A percentile compares a stretch with the other conserved stretches of the same genome.
Evolutionary conservation across 495 filamentous ascomycete species (phyloP).

Genomic region (Astrothelium macrocarpum): DNA sequence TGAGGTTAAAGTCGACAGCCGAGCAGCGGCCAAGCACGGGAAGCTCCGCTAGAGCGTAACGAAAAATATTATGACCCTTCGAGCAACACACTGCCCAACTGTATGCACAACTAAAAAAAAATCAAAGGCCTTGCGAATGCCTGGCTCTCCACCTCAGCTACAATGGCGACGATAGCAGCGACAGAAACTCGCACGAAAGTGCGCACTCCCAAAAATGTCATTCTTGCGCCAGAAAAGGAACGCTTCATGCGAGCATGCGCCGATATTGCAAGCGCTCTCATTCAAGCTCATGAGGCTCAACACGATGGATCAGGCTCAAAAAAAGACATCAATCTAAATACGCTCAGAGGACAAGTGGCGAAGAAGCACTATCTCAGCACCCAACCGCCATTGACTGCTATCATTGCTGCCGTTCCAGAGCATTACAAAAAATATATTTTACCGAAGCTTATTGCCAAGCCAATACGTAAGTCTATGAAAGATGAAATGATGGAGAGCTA

Average conservation of each 20-base stretch:
- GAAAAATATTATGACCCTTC: background rate
- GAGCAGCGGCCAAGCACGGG: background rate
- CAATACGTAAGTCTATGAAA: constrained; percentile 57
- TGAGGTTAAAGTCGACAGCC: background rate
- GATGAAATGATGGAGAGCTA: constrained; percentile 10
- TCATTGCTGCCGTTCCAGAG: constrained; percentile 93
- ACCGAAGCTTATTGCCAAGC: constrained; percentile 90
- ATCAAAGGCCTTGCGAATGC: background rate
- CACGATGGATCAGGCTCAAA: constrained; percentile 59
- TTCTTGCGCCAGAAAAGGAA: constrained; percentile 83
- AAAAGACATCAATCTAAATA: constrained; percentile 89
- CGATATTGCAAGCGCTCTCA: constrained; percentile 84
- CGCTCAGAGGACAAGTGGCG: constrained; percentile 72
- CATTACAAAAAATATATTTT: constrained; percentile 99
- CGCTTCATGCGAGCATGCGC: constrained; percentile 87
- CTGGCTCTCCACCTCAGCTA: constrained; percentile 1
- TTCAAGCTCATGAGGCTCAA: constrained; percentile 79
- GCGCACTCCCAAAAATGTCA: constrained; percentile 55
- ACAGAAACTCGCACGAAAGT: constrained; percentile 40
- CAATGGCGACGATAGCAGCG: constrained; percentile 56
- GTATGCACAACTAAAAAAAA: no score
- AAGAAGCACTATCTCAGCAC: constrained; percentile 81
- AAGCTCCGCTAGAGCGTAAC: background rate
- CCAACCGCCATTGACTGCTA: constrained; percentile 87
- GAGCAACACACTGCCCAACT: no score